Evolutionary conservation across 1,139 yeast genomes (phyloP), one percentile per base, ranked within the genome.

Genomic region (Ogataea hybrid): DNA sequence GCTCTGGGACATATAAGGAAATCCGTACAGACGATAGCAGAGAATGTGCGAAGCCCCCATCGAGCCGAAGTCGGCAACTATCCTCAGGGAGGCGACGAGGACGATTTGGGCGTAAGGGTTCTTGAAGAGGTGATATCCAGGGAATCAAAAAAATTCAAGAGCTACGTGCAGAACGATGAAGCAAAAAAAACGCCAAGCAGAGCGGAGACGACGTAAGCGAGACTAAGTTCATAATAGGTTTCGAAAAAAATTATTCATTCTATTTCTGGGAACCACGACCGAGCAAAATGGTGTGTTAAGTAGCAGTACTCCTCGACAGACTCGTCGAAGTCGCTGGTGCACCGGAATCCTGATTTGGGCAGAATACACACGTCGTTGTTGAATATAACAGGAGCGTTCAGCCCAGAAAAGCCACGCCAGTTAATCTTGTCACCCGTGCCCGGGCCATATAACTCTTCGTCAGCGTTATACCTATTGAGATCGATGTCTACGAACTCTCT

Each of bases 331-430:
- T 37, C 36, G 12, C 28, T 35, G 12, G 36, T 46, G 31, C 50
- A 48, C 14, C 50, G 37, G 39, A 44, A 48, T 5, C 48, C 47
- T n/a, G 36, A 34, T 23, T 36, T 30, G 9, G 97, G 97, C 54
- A 88, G 72, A 4, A 89, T 84, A 41, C 84, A 63, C 12, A 89
- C 82, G 59, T 88, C 96, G 41, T 86, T 84, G 34, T 45, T 39
- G 21, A 88, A 69, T 37, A 75, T 69, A 51, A 73, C 75, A 6
- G 92, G 95, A 49, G 68, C 71, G 42, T 65, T 69, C 66, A 84
- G 69, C 23, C 85, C 84, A 5, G 90, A 83, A 63, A 84, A 85
- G 47, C 76, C 71, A 49, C 73, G 70, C 90, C 84, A 81, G 35
- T 47, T 43, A 20, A 50, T 36, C 18, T 32, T 39, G 20, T 37